Conservation (phyloP, 495 filamentous ascomycete genomes). For the Talaromyces nanjingensis region DNA sequence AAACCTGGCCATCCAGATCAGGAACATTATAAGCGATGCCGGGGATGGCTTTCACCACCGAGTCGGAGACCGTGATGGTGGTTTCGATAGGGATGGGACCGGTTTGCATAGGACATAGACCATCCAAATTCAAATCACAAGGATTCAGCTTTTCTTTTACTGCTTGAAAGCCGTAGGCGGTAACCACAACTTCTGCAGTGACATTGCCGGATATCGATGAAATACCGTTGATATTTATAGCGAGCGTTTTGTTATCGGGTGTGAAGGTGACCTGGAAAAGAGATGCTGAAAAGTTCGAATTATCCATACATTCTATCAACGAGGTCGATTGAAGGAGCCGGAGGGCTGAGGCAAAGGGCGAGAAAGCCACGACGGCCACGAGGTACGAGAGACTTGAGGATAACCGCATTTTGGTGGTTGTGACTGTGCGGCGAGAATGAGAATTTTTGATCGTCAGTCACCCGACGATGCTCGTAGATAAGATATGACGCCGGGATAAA, state of each 20-base stretch:
- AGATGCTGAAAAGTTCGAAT: conserved; percentile 74
- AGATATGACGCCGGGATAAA: neutral
- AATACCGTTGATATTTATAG: conserved; percentile 72
- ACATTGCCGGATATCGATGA: conserved; percentile 84
- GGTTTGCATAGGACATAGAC: conserved; percentile 89
- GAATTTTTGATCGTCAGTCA: neutral
- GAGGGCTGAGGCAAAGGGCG: conserved; percentile 32
- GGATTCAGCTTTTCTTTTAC: conserved; percentile 63
- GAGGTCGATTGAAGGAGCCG: conserved; percentile 64
- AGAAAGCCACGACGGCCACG: conserved; percentile 30
- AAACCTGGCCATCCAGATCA: conserved; percentile 85
- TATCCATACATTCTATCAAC: conserved; percentile 68
- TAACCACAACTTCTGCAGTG: conserved; percentile 64
- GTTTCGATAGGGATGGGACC: conserved; percentile 73
- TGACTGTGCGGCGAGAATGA: neutral
- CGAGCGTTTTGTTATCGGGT: conserved; percentile 63
- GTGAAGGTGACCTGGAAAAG: conserved; percentile 78
- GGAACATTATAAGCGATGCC: conserved; percentile 83
- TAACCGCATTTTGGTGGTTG: conserved; percentile 23
- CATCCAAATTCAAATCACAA: conserved; percentile 60
- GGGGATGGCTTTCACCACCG: conserved; percentile 60
- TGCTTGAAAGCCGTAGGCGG: conserved; percentile 74
- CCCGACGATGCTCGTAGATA: neutral
- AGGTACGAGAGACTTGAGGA: conserved; percentile 18
- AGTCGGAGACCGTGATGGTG: conserved; percentile 51